Percentiles rank a stretch among this genome's conserved stretches.
phyloP scores from a whole-genome alignment of 2,329 filamentous ascomycete genomes.

The Fusarium setosum region DNA sequence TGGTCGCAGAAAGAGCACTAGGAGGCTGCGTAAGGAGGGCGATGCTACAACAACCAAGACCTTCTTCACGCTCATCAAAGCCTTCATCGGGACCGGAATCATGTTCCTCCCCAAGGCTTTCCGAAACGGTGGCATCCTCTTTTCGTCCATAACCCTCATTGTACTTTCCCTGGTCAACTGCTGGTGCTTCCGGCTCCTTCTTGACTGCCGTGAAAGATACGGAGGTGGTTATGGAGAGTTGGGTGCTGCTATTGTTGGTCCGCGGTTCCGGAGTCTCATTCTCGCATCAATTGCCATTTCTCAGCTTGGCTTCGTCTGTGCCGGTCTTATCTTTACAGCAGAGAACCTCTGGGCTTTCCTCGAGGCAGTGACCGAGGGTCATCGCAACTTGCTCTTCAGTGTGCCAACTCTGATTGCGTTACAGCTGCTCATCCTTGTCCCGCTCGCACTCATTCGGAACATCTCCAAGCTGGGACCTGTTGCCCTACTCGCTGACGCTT shows the following conservation, averaged over 20 bases:
- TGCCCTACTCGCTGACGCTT: constrained; percentile 76
- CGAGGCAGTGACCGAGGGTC: constrained; percentile 66
- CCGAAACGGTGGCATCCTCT: constrained; percentile 80
- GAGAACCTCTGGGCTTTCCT: constrained; percentile 79
- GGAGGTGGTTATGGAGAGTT: constrained; percentile 82
- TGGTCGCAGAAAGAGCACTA: constrained; percentile 61
- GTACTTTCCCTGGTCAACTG: constrained; percentile 74
- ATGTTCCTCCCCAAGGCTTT: constrained; percentile 87
- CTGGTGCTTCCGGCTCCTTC: constrained; percentile 77
- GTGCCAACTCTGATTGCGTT: constrained; percentile 69
- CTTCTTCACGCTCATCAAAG: constrained; percentile 83
- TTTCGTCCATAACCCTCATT: constrained; percentile 77
- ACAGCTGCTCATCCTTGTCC: constrained; percentile 73
- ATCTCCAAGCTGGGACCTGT: constrained; percentile 79
- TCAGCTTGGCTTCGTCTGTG: constrained; percentile 82
- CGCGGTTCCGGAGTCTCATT: constrained; percentile 72
- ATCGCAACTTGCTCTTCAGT: constrained; percentile 63
- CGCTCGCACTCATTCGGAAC: constrained; percentile 77
- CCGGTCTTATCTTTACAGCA: constrained; percentile 81
- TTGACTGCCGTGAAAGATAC: constrained; percentile 72
- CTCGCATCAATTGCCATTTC: constrained; percentile 78
- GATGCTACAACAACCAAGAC: constrained; percentile 77
- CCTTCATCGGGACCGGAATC: constrained; percentile 83
- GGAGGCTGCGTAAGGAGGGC: constrained; percentile 58
- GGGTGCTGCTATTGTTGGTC: constrained; percentile 73